Evolutionary conservation across 805 yeast species (phyloP).

Genomic region (Naumovozyma castellii): DNA sequence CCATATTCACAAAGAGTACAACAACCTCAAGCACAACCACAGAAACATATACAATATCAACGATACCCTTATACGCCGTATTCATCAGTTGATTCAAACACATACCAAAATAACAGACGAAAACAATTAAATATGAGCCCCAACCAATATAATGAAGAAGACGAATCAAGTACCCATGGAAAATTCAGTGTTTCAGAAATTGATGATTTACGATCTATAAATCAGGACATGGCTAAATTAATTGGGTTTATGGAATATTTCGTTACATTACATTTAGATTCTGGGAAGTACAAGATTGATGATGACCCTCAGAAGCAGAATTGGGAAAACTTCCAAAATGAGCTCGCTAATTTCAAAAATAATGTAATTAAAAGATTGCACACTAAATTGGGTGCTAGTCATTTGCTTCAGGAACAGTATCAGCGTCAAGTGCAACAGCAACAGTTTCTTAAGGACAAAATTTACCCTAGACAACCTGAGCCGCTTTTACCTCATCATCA

Average conservation of each 20-base stretch:
- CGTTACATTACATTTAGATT: constrained; percentile 1
- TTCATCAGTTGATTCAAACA: neutral
- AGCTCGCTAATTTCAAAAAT: constrained; percentile 6
- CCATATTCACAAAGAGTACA: neutral
- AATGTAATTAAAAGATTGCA: constrained; percentile 5
- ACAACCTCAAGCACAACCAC: constrained; percentile 4
- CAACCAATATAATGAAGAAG: too few species aligned
- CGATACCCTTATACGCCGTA: neutral
- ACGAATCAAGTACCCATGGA: too few species aligned
- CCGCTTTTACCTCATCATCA: neutral
- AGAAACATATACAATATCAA: neutral
- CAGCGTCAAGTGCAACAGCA: constrained; percentile 3
- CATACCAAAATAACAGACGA: neutral
- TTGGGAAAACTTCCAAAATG: constrained; percentile 8
- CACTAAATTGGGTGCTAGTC: constrained; percentile 1
- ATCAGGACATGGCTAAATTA: constrained; percentile 7
- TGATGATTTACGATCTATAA: neutral
- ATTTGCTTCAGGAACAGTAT: constrained; percentile 4
- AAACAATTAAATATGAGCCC: neutral
- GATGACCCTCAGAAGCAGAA: constrained; percentile 3
- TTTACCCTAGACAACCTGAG: constrained; percentile 1
- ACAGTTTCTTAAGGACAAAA: neutral
- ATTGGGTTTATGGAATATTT: constrained; percentile 4
- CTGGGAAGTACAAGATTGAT: neutral
- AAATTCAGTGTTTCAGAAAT: too few species aligned